Percentiles rank a stretch among this genome's conserved stretches.
phyloP scores from a whole-genome alignment of 805 yeast species.

The Kodamaea hsintzibuensis region DNA sequence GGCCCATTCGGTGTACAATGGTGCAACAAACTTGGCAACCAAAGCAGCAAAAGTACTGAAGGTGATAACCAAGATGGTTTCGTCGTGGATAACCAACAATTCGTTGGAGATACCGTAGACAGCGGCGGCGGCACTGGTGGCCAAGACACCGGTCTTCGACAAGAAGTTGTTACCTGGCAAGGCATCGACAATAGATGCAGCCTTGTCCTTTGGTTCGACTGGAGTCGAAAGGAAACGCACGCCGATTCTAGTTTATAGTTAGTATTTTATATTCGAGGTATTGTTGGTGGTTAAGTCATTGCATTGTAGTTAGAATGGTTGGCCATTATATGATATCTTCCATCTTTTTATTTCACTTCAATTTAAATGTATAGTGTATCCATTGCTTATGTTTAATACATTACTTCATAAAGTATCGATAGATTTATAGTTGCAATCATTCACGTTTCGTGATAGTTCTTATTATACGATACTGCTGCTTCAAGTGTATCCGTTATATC shows the following conservation, averaged over 20 bases:
- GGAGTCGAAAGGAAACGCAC: conserved; percentile 68
- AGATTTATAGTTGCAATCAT: too few relatives aligned
- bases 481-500: too few relatives aligned
- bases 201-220: conserved; percentile 85
- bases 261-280: conserved; percentile 29
- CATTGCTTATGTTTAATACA: too few relatives aligned
- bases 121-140: conserved; percentile 93
- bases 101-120: conserved; percentile 93
- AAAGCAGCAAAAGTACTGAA: conserved; percentile 76
- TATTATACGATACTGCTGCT: too few relatives aligned
- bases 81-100: conserved; percentile 91
- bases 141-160: conserved; percentile 92
- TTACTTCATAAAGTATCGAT: too few relatives aligned
- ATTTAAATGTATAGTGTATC: too few relatives aligned
- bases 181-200: conserved; percentile 84
- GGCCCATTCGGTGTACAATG: conserved; percentile 94
- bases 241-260: conserved; percentile 44
- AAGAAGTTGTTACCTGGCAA: conserved; percentile 87
- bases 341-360: background rate
- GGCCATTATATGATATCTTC: background rate
- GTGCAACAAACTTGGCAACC: conserved; percentile 86
- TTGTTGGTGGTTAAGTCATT: background rate
- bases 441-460: too few relatives aligned
- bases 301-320: background rate
- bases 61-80: conserved; percentile 79